Conservation (phyloP, 2,329 filamentous ascomycete species). For the Fusarium palustre region DNA sequence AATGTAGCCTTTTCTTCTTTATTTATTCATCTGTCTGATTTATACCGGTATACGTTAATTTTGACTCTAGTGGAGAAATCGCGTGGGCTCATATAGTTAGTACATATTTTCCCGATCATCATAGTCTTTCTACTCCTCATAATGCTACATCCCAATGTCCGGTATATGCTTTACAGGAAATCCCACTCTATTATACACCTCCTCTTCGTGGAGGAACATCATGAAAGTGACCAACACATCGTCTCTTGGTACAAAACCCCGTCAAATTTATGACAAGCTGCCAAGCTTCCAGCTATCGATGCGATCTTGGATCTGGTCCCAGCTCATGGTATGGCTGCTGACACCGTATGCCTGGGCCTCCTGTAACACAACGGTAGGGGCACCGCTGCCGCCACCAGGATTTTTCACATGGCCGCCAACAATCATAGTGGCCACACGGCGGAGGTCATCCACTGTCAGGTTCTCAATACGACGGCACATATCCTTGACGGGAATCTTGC, state of each 20-base stretch:
- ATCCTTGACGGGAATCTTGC: constrained; percentile 89
- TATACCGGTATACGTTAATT: constrained; percentile 20
- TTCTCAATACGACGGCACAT: constrained; percentile 91
- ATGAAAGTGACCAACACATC: background rate
- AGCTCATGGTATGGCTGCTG: constrained; percentile 75
- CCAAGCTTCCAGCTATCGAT: constrained; percentile 89
- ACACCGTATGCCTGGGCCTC: constrained; percentile 83
- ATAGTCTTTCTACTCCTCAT: constrained; percentile 16
- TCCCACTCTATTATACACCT: constrained; percentile 44
- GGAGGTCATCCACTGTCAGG: constrained; percentile 82
- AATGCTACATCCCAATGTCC: constrained; percentile 33
- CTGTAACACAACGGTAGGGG: constrained; percentile 94
- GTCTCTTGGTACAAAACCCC: background rate
- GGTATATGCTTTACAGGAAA: constrained; percentile 36
- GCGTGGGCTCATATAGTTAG: constrained; percentile 35
- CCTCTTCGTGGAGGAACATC: constrained; percentile 4
- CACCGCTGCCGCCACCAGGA: constrained; percentile 80
- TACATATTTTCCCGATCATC: constrained; percentile 32
- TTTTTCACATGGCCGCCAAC: constrained; percentile 83
- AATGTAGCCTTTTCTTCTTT: background rate
- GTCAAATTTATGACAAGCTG: constrained; percentile 52
- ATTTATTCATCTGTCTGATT: background rate
- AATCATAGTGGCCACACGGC: constrained; percentile 82
- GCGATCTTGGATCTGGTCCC: constrained; percentile 90
- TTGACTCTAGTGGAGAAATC: constrained; percentile 41